Evolutionary conservation across 23 red algal species (phyloP), one percentile per base, ranked within the genome.

Genomic region (Gracilariopsis chorda): DNA sequence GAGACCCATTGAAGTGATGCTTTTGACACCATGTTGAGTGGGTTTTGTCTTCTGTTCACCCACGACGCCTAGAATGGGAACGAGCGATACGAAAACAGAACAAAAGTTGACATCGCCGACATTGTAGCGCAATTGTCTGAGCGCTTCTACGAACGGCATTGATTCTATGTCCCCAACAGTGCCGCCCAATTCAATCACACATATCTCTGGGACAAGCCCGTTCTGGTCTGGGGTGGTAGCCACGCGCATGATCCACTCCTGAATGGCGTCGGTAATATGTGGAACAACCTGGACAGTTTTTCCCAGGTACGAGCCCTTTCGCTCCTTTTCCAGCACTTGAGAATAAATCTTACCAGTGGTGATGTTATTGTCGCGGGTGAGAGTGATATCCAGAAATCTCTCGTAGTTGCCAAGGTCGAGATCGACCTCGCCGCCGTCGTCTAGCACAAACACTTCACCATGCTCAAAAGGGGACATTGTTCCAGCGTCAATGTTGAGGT

Each of bases 41-140:
- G 96, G 96, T 51, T 98, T 98, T 40, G 96, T 98, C 93, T 98
- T 98, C 44, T 98, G 96, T 82, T 98, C 96, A 34, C 96, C 96
- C 1, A 98, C 96, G 3, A 98, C 96, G 35, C 96, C 96, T 17
- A 98, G 84, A n/a, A 83, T 65, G 25, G 96, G 96, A 42, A 98
- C 93, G 20, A 98, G 88, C 44, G 93, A 95, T 43, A 98, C 96
- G 48, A 98, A 98, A 13, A 95, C 94, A 4, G 92, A 92, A 67
- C 92, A 95, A 41, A 98, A 95, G 51, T 98, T 98, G 12, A 91
- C 88, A 21, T 92, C 87, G 48, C 96, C 96, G 0, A 95, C 92
- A 19, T 81, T 73, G 67, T 98, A 98, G 60, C 90, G 86, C 44
- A 98, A 90, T 80, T 98, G 96, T 36, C 96, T 78, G 12, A 98